Base-by-base conservation (phyloP, 2,329 filamentous ascomycete genomes). In the Drechmeria coniospora region DNA sequence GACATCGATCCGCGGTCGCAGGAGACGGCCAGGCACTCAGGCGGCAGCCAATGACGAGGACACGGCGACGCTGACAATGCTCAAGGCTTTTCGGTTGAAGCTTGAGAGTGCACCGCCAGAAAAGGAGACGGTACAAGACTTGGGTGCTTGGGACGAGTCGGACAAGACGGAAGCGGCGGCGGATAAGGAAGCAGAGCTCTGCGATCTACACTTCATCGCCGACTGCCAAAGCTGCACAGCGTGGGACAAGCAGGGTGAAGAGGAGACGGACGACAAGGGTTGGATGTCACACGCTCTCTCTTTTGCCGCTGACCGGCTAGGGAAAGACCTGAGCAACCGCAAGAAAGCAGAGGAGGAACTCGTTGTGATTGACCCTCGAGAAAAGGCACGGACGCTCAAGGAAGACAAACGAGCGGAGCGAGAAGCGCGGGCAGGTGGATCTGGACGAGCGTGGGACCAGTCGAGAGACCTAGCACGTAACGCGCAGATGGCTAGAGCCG, bases 141-240 rank as follows among this genome's bases (percentile, higher is more conserved):
- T 43, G 56, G 30, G 50, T 58, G 35, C 59, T 15, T 39, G 44
- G 8, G 43, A 46, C 9, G 45, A 44, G 18, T 40, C 39, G 5
- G 41, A 42, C 21, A 36, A 22, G 12, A 40, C 21, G 4, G 28
- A 38, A 47, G 35, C 34, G 12, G 36, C 33, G 7, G 37, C 27
- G 6, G 75, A 76, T 3, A 72, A 79, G 21, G 82, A 92, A 47
- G 75, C 73, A 3, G 66, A 66, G 27, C 63, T 92, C 4, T 98
- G 90, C 46, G 90, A 95, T 49, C 57, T 98, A 20, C 90, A 98
- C 50, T 98, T 95, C 51, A 92, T 98, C 36, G 80, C 79, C 26
- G 81, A 92, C 43, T 98, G 90, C 51, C 83, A 93, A 47, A 93
- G 83, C 24, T 95, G 90, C 51, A 74, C 71, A 32, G 70, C 77